These are phyloP conservation scores for Phaeosphaeria sp. DNA, from an alignment of 2,329 filamentous ascomycete genomes.

Conservation along the genomic window DNA sequence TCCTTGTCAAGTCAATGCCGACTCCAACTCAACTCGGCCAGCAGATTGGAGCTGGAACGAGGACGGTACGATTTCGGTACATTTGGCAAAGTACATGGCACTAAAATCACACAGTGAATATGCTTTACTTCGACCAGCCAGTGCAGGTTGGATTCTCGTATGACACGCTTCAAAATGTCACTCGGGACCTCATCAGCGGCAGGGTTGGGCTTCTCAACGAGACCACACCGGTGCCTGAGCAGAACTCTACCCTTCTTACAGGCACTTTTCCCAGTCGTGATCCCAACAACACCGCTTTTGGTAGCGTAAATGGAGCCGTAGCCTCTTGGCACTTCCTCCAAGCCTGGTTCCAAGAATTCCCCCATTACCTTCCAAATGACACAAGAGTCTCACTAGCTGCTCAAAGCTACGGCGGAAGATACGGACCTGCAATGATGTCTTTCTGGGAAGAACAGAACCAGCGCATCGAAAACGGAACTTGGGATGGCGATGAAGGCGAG, in stretches of 20 bases:
- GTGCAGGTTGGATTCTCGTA: conserved; percentile 65
- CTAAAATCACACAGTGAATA: conserved; percentile 36
- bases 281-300: conserved; percentile 23
- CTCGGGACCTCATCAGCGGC: conserved; percentile 21
- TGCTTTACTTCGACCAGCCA: conserved; percentile 71
- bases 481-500: conserved; percentile 6
- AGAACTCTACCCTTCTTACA: conserved; percentile 24
- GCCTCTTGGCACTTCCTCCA: conserved; percentile 29
- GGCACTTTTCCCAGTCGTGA: conserved; percentile 23
- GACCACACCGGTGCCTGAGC: conserved; percentile 17
- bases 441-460: conserved; percentile 23
- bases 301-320: conserved; percentile 24
- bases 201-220: conserved; percentile 19
- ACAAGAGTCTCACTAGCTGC: conserved; percentile 26
- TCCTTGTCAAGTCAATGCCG: conserved; percentile 55
- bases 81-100: background rate
- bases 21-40: conserved; percentile 14
- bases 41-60: conserved; percentile 26
- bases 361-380: conserved; percentile 25
- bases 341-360: conserved; percentile 30
- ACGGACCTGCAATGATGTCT: conserved; percentile 20
- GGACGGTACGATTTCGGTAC: conserved; percentile 32
- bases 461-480: conserved; percentile 16
- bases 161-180: conserved; percentile 26
- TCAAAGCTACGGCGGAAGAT: conserved; percentile 21